Evolutionary conservation across 2,329 filamentous ascomycete genomes (phyloP), one percentile per base, ranked within the genome.

Genomic region (Beauveria scarabaeidicola): DNA sequence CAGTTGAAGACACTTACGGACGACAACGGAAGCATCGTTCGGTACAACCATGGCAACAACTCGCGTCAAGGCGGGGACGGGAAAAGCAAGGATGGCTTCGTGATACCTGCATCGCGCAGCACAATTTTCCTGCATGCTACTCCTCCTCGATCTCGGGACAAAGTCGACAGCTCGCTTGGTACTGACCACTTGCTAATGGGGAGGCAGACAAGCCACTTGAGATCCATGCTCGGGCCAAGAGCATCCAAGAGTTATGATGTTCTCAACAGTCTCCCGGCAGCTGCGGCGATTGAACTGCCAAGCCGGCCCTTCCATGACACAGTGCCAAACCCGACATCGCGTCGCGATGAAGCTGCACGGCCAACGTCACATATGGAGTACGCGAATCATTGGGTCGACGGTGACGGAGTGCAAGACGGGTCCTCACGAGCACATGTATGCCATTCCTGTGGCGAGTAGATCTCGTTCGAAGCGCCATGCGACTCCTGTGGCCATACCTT

Each of bases 401-500:
- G 60, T 11, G 55, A 53, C 19, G 60, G 60, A n/a, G 50, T 43
- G 7, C 48, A 29, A 9, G 50, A 61, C 27, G 15, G 23, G 6
- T 17, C 17, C 29, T 23, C 40, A 5, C 47, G 53, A 40, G n/a
- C n/a, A 25, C 75, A 73, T 56, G 68, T 77, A 27, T 84, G 81
- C 61, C 81, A 83, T 64, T 68, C 78, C 10, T 84, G 81, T 63
- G 75, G 75, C 13, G 72, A 74, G 48, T 70, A 69, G 44, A 72
- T 77, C 41, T 69, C 66, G 48, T 69, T 71, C 13, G 69, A 71
- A 32, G 69, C 69, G 9, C 72, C 72, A 50, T 84, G 80, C 63
- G 66, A 70, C 32, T 73, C 73, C 46, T 84, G 81, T 63, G 78
- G 77, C 1, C 81, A 84, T 65, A 73, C 71, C 10, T 74, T 80